Base-by-base conservation (phyloP, 805 yeast genomes). In the Saccharomyces mikatae region DNA sequence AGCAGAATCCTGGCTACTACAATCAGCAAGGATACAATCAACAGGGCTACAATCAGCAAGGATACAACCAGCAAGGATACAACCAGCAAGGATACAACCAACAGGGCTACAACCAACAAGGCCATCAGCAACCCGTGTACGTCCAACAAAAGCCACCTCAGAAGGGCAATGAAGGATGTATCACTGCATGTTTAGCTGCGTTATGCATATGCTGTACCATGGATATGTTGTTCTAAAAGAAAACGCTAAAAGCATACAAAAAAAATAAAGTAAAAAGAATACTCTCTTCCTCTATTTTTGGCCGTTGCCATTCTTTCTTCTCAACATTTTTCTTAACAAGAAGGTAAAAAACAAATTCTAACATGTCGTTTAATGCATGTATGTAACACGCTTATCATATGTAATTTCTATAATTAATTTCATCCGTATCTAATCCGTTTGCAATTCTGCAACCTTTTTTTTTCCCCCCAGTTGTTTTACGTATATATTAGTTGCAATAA, bases 171-270 rank as follows among this genome's bases (percentile, higher is more conserved):
- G 65, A 67, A 10, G 78, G 71, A 56, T 80, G 83, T 67, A 68
- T 78, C 60, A 68, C 77, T 61, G 83, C 78, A 11, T 80, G 83
- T 71, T 63, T 80, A 48, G 82, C 80, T 24, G 82, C 80, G 26
- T 54, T 79, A 65, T 80, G 84, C 75, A 58, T 80, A 56, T 80
- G 84, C 63, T 79, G 81, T 64, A 76, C 83, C 27, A 60, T 80
- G 55, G 83, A 80, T 61, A 76, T 80, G 53, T 52, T 80, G 17
- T 76, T 79, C 58, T 80, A 68, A 64, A 28, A 13, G 44, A 36
- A 36, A 6, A 8, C 44, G 41, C 21, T 24, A 24, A 32, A 36
- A 32, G 27, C 9, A 27, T 22, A 8, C 8, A 46, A 24, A 17
- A n/a, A 46, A 17, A 46, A 46, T 22, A 11, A 5, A 21, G 17